Base-by-base conservation (phyloP, 768 basidiomycete genomes). In the Leccinum rimulosum region DNA sequence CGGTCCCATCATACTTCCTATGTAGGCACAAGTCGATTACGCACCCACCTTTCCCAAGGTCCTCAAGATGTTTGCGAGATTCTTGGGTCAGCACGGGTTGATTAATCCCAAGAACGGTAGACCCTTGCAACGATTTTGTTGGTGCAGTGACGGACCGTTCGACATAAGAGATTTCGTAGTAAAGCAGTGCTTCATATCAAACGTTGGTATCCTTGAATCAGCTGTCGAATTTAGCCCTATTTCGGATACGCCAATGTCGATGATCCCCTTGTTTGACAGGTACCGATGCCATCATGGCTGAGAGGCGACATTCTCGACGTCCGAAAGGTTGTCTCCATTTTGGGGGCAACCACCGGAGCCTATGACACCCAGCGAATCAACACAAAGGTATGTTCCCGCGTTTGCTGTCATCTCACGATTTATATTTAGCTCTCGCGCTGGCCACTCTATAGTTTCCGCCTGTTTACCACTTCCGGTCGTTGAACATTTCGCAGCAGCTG, bases 111-210 rank as follows among this genome's bases (percentile, higher is more conserved):
- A 74, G 55, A 85, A 80, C 22, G 84, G 84, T 52, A 77, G 79
- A 61, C 81, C 79, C 6, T 76, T 87, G 50, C 74, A 80, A 60
- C 85, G 82, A 25, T 91, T 87, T 69, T 87, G 86, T 70, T 92
- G 89, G 89, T 91, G 88, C 72, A 87, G 82, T 55, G 92, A 93
- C 68, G 91, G 91, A 3, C 91, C 91, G 15, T 93, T 83, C 65
- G 91, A 93, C 71, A 72, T 94, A 52, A 81, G 89, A 61, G 89
- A 94, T 74, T 93, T 94, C 65, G 84, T 93, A 57, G 85, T 91
- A 52, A 95, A 94, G 72, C 92, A 94, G 71, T 93, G 88, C 69
- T 93, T 92, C 71, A 91, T 94, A 66, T 93, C 91, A 51, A 83
- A 86, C 72, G 88, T 87, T 56, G 63, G 78, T 76, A 57, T 63